Conservation (phyloP, 345 rosid species). For the Hibiscus mutabilis region DNA sequence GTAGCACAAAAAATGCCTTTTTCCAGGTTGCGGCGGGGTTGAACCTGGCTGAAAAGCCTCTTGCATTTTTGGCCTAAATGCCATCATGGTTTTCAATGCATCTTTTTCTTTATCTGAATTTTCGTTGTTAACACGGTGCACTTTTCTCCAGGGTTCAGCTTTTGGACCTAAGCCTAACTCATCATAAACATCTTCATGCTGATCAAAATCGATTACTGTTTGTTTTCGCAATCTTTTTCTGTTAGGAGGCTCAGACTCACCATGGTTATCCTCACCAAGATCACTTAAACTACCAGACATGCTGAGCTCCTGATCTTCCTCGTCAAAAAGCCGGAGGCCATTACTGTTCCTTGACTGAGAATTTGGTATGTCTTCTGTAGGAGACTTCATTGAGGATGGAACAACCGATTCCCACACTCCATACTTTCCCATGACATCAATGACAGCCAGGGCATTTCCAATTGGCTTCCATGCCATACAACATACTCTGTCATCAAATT, state of each 20-base stretch:
- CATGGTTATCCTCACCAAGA: conserved; percentile 50
- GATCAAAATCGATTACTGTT: conserved; percentile 35
- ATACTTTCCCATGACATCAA: conserved; percentile 68
- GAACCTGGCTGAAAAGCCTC: conserved; percentile 92
- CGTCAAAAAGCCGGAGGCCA: conserved; percentile 65
- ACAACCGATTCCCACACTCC: conserved; percentile 89
- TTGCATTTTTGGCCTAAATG: conserved; percentile 65
- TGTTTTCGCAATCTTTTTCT: conserved; percentile 65
- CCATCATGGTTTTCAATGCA: conserved; percentile 22
- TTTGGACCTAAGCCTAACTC: conserved; percentile 35
- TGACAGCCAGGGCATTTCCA: conserved; percentile 78
- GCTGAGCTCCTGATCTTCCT: conserved; percentile 51
- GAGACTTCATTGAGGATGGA: conserved; percentile 88
- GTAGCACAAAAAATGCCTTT: conserved; percentile 82
- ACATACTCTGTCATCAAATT: conserved; percentile 63
- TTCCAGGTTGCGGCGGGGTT: conserved; percentile 64
- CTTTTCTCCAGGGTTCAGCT: conserved; percentile 33
- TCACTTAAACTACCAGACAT: conserved; percentile 65
- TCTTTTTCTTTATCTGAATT: conserved; percentile 34
- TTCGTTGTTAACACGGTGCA: conserved; percentile 28
- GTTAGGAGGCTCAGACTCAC: conserved; percentile 51
- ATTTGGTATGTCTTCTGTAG: conserved; percentile 65
- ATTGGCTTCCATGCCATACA: conserved; percentile 92
- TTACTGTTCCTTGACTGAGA: conserved; percentile 52
- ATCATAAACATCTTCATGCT: conserved; percentile 37